These are phyloP conservation scores for Fusarium transvaalense DNA, from an alignment of 2,329 filamentous ascomycete species.

Conservation along the genomic window DNA sequence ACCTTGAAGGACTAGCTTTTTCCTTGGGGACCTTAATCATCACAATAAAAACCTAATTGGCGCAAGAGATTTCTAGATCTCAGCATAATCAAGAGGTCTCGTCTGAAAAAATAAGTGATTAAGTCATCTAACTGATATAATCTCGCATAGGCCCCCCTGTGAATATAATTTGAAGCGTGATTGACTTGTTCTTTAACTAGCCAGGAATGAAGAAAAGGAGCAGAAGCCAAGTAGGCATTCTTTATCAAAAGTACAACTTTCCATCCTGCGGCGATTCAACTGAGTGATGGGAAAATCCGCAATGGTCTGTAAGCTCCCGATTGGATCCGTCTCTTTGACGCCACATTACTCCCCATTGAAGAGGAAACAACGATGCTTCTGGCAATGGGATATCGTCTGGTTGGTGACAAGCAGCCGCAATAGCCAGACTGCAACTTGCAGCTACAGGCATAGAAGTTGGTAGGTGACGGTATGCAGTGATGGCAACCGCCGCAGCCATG, in stretches of 20 bases:
- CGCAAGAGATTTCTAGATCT: no score
- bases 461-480: neutral
- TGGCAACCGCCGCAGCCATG: neutral
- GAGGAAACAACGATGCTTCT: neutral
- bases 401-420: neutral
- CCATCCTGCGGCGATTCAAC: neutral
- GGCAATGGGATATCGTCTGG: neutral
- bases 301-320: neutral
- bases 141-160: no score
- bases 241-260: neutral
- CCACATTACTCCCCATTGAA: neutral
- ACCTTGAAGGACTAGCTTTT: no score
- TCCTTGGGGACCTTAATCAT: no score
- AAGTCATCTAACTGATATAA: no score
- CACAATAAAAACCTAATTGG: no score
- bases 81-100: no score
- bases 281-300: neutral
- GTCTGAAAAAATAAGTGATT: no score
- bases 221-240: no score
- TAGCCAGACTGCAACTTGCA: neutral
- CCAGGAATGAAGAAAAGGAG: no score
- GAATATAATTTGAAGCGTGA: no score
- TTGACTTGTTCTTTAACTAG: no score
- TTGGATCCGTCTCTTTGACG: rapidly evolving
- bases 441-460: neutral